Base-by-base conservation (phyloP, 495 filamentous ascomycete species). In the Antarctomyces pellizariae region DNA sequence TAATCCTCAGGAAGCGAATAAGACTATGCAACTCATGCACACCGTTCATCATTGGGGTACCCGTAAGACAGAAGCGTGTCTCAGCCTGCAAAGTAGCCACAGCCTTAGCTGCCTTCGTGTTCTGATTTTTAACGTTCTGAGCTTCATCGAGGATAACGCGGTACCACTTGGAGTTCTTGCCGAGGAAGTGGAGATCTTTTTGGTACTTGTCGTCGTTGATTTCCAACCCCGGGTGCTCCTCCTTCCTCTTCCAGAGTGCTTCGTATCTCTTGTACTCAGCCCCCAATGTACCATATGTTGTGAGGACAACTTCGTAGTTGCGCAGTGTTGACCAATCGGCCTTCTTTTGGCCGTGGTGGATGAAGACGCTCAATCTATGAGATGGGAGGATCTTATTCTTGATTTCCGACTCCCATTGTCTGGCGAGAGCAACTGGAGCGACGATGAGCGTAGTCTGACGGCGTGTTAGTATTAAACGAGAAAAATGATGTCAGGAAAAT, bases 21-120 rank as follows among this genome's bases (percentile, higher is more conserved):
- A 93, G 52, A 2, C 80, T 71, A 39, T 67, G 83, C n/a, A 91
- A 49, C 41, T 93, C 86, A 16, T 61, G 57, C 2, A 84, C 65
- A 8, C 57, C 67, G 38, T 97, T 95, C 71, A 86, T 83, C 70
- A 92, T 89, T 0, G 86, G 86, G 0, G 80, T 93, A 4, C 86
- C 86, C 7, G 76, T 89, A 47, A 97, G 67, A 40, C 78, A 90
- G 49, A 80, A 74, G 10, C 86, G 55, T 37, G 75, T 67, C 16
- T 51, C 62, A 9, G 76, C 50, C 24, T 64, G 47, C 5, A 93
- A 55, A 4, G 49, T 38, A 38, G 49, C 64, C 14, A 63, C 67
- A 4, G 64, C 84, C 28, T 53, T 50, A 0, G 75, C 63, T 8
- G 59, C 49, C 32, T 74, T 66, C 1, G 82, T 75, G 14, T 49